Evolutionary conservation across 352 stramenopile genomes (phyloP), one percentile per base, ranked within the genome.

Genomic region (Pythium apleroticum): DNA sequence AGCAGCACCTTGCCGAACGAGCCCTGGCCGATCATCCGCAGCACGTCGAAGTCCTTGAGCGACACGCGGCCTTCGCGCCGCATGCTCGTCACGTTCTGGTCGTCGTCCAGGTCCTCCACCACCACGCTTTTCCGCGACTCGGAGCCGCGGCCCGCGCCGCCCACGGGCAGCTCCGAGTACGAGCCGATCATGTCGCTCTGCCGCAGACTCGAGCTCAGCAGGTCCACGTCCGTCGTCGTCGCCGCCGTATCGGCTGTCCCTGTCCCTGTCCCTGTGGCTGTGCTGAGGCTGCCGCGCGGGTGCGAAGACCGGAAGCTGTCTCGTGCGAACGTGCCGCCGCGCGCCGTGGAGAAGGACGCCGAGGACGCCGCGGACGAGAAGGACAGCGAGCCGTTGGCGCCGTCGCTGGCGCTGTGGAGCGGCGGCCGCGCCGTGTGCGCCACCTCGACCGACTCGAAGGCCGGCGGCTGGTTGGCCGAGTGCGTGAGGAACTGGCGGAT

Each of bases 1-100:
- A 95, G 69, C 50, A 97, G 66, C 4, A 97, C 95, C 80, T 98
- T 97, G 41, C 94, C 94, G 46, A 98, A 98, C 20, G 80, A 94
- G 3, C 94, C 94, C 58, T 94, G 92, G 50, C 94, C 94, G 35
- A 98, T 90, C 74, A 98, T 92, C n/a, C 90, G 84, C 41, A 96
- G 57, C 61, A 96, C 76, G 56, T 97, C 85, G 66, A 97, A 97
- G 58, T 96, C 78, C 62, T 88, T 78, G n/a, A 96, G 74, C 17
- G 86, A 91, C 22, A 95, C 75, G 71, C 60, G 66, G 27, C 61
- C 60, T 19, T 63, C 46, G 37, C 55, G 48, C 14, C 50, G 66
- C 37, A 63, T 63, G 35, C 39, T 58, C 15, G 46, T 58, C 30
- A 81, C 72, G 22, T 86, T 73, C 39, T 78, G 58, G 46, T 86